phyloP scores from a whole-genome alignment of 495 filamentous ascomycete species.

The Aspergillus sclerotioniger region DNA sequence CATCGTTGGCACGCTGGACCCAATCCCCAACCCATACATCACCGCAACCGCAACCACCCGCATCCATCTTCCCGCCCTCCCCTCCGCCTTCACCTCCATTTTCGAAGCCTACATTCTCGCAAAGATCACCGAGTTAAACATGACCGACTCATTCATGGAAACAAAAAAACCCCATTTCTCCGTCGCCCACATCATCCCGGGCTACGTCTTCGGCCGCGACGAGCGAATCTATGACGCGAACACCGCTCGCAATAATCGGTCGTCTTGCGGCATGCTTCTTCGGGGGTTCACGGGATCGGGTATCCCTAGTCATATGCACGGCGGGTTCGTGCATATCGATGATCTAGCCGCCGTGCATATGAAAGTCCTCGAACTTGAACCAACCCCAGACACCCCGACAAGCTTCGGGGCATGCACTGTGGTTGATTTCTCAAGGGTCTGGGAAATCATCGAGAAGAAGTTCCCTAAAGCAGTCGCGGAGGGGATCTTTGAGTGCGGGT shows the following conservation, averaged over 20 bases:
- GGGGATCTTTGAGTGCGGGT: conserved; percentile 19
- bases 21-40: conserved; percentile 36
- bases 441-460: not conserved
- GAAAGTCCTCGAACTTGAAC: conserved; percentile 8
- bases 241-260: not conserved
- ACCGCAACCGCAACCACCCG: conserved; percentile 45
- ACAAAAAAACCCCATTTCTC: conserved; percentile 64
- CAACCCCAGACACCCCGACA: not conserved
- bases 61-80: conserved; percentile 1
- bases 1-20: conserved; percentile 38
- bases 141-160: conserved; percentile 57
- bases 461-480: conserved; percentile 9
- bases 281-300: conserved; percentile 8
- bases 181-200: conserved; percentile 55
- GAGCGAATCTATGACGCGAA: not conserved
- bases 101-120: conserved; percentile 13
- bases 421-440: not conserved
- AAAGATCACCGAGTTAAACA: conserved; percentile 37
- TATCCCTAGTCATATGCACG: conserved; percentile 8
- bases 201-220: conserved; percentile 16
- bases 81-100: not conserved
- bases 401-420: conserved; percentile 6
- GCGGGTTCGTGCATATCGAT: conserved; percentile 16
- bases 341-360: conserved; percentile 12
- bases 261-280: conserved; percentile 12